These are phyloP conservation scores for Nepenthes mirabilis DNA, from an alignment of 148 eudicot genomes.

Conservation along the genomic window DNA sequence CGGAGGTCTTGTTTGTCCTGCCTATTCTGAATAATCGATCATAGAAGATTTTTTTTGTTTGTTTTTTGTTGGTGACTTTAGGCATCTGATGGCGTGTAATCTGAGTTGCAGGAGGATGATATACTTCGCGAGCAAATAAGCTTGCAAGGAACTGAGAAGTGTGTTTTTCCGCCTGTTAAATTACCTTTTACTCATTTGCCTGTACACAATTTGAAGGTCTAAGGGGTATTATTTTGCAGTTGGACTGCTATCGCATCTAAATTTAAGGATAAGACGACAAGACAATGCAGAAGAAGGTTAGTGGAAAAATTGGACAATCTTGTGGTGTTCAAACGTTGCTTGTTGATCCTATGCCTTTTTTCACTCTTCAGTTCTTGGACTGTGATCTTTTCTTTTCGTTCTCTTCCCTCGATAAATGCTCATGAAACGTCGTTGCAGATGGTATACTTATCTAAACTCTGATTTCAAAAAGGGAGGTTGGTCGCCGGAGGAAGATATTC, in stretches of 20 bases:
- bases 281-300: slow-evolving; percentile 96
- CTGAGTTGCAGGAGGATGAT: slow-evolving; percentile 76
- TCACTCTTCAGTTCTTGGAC: not conserved
- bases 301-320: not conserved
- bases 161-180: not conserved
- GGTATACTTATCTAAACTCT: slow-evolving; percentile 92
- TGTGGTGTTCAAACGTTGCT: not conserved
- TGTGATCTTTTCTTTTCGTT: not conserved
- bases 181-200: too few species aligned
- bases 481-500: slow-evolving; percentile 94
- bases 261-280: slow-evolving; percentile 79
- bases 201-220: slow-evolving; percentile 17
- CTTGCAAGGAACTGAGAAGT: slow-evolving; percentile 82
- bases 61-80: slow-evolving; percentile 1
- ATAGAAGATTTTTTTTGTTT: slow-evolving; percentile 1
- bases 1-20: slow-evolving; percentile 34
- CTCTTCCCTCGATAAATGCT: not conserved
- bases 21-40: slow-evolving; percentile 7
- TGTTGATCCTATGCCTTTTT: slow-evolving; percentile 1
- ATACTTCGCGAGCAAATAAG: slow-evolving; percentile 75
- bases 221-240: slow-evolving; percentile 19
- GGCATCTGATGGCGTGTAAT: not conserved
- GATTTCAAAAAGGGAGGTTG: slow-evolving; percentile 96
- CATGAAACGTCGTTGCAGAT: slow-evolving; percentile 26
- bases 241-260: slow-evolving; percentile 89